Conservation (phyloP, 2,329 filamentous ascomycete genomes). For the Geosmithia flava region DNA sequence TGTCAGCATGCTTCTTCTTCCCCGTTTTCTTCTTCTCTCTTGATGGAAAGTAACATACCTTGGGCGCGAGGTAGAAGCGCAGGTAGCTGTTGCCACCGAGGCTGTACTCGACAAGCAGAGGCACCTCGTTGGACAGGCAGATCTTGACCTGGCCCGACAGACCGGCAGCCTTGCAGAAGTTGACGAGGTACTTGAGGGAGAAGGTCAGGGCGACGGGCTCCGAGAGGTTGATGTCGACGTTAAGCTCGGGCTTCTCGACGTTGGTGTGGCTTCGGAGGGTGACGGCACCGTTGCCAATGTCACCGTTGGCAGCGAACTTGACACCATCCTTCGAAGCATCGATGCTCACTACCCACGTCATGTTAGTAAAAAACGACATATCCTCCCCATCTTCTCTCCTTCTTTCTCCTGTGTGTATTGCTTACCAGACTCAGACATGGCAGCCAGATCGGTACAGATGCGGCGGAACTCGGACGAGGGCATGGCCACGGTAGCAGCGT, state of each 20-base stretch:
- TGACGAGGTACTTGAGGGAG: slow-evolving; percentile 97
- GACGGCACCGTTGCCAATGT: slow-evolving; percentile 92
- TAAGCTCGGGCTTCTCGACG: slow-evolving; percentile 76
- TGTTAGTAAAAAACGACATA: not conserved
- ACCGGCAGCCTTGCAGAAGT: slow-evolving; percentile 96
- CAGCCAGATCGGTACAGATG: slow-evolving; percentile 85
- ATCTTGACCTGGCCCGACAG: slow-evolving; percentile 77
- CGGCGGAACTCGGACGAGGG: slow-evolving; percentile 83
- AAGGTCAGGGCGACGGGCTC: slow-evolving; percentile 94
- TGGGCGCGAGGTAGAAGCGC: slow-evolving; percentile 95
- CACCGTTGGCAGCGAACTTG: slow-evolving; percentile 85
- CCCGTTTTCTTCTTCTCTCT: slow-evolving; percentile 1
- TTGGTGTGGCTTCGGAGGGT: slow-evolving; percentile 81
- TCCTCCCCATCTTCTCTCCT: not conserved
- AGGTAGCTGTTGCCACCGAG: slow-evolving; percentile 75
- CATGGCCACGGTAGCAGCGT: slow-evolving; percentile 83
- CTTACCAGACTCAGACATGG: slow-evolving; percentile 90
- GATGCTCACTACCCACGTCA: slow-evolving; percentile 58
- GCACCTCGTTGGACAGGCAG: slow-evolving; percentile 91
- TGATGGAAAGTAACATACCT: slow-evolving; percentile 47
- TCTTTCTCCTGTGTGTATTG: slow-evolving; percentile 4
- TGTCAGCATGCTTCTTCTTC: slow-evolving; percentile 1
- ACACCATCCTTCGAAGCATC: slow-evolving; percentile 95
- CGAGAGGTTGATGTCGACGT: slow-evolving; percentile 78
- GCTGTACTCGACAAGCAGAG: slow-evolving; percentile 85